Base-by-base conservation (phyloP, 2,329 filamentous ascomycete species). In the Ophiosphaerella herpotricha region DNA sequence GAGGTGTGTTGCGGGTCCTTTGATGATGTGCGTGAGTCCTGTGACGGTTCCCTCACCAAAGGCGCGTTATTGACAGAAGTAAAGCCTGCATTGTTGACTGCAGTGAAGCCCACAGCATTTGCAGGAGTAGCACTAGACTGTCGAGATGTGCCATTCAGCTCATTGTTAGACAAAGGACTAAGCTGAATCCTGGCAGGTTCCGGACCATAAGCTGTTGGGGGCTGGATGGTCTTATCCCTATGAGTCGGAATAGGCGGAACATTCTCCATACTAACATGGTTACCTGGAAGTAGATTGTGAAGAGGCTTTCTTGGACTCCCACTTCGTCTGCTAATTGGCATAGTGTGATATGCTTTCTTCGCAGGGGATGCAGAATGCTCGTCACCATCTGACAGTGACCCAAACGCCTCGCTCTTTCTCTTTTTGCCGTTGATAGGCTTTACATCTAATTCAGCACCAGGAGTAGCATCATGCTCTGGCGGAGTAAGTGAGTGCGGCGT, bases 371-470 rank as follows among this genome's bases (percentile, higher is more conserved):
- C 42, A 5, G 56, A 52, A 34, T 60, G 48, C 3, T 66, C 68
- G 29, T 71, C 68, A 7, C 66, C 66, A 39, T 72, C 68, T 8
- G 68, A 72, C 4, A 60, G 14, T 4, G 64, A 66, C 18, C 61
- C 45, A 39, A 61, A 64, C n/a, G 60, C 61, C 31, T 63, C 62
- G 50, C 66, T 70, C 50, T 71, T 72, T n/a, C 68, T 64, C 57
- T 72, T 72, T 49, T 60, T 67, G 14, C 58, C 48, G 23, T 64
- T 64, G 32, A 62, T 31, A 7, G 57, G 46, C 43, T 62, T 67
- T 4, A 55, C 61, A 2, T 64, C 60, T 23, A 60, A 45, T 14
- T 67, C 63, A 34, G 55, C 48, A n/a, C 59, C 55, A 43, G 58
- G 43, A 18, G 54, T 49, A 14, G 57, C 53, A 33, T 63, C 54